Evolutionary conservation across 1,284 basidiomycete species (phyloP).

Genomic region (Abortiporus biennis): DNA sequence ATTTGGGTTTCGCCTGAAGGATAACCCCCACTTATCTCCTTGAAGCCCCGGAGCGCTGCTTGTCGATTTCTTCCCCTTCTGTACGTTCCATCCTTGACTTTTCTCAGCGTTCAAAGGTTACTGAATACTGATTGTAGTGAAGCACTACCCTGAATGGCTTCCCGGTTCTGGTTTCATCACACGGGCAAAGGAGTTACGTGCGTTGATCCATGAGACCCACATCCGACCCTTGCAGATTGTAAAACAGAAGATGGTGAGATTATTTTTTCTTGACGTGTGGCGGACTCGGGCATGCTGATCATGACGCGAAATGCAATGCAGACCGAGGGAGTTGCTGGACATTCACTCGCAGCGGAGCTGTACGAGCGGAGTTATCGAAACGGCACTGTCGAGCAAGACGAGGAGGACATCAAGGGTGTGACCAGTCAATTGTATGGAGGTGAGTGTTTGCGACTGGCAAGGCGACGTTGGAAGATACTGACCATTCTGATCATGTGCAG

Average conservation of each 20-base stretch:
- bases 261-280: no score
- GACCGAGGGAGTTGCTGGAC: slow-evolving; percentile 8
- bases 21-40: no score
- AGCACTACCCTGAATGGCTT: slow-evolving; percentile 19
- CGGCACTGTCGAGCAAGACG: slow-evolving; percentile 7
- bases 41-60: slow-evolving; percentile 13
- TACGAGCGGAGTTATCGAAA: slow-evolving; percentile 5
- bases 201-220: slow-evolving; percentile 21
- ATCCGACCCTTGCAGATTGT: slow-evolving; percentile 49
- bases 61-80: slow-evolving; percentile 18
- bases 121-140: slow-evolving; percentile 10
- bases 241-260: slow-evolving; percentile 41
- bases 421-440: slow-evolving; percentile 16
- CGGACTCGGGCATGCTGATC: no score
- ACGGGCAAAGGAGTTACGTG: slow-evolving; percentile 8
- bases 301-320: no score
- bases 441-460: slow-evolving; percentile 7
- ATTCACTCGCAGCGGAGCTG: slow-evolving; percentile 13
- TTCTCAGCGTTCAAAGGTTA: background rate
- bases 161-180: slow-evolving; percentile 19
- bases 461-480: no score
- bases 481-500: no score
- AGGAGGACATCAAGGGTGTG: slow-evolving; percentile 14
- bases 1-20: background rate
- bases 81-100: slow-evolving; percentile 12